phyloP scores from a whole-genome alignment of 371 early-diverging fungal genomes.

The Mortierella sp. region DNA sequence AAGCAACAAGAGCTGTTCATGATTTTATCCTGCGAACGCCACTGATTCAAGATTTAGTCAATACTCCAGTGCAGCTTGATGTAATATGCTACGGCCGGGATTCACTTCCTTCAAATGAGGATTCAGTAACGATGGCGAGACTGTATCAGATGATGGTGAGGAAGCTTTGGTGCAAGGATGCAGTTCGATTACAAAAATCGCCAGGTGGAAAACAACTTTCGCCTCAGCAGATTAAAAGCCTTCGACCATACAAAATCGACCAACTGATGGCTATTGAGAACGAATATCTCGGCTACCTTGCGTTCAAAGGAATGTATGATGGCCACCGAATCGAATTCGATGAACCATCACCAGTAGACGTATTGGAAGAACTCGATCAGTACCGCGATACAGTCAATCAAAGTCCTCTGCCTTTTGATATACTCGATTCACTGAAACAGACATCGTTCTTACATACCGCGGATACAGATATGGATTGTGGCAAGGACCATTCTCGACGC shows the following conservation, averaged over 20 bases:
- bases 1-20: slow-evolving; percentile 9
- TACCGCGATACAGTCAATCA: neutral
- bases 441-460: neutral
- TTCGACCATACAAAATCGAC: neutral
- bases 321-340: neutral
- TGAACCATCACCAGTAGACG: neutral
- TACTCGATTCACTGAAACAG: neutral
- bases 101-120: slow-evolving; percentile 4
- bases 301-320: neutral
- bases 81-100: slow-evolving; percentile 33
- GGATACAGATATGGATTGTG: neutral
- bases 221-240: too few relatives aligned
- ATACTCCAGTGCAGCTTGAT: slow-evolving; percentile 31
- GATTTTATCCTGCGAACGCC: slow-evolving; percentile 27
- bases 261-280: neutral
- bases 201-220: too few relatives aligned
- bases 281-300: neutral
- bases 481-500: neutral
- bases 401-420: too few relatives aligned
- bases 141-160: slow-evolving; percentile 22
- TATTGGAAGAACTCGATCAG: neutral
- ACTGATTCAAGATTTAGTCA: slow-evolving; percentile 20
- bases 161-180: slow-evolving; percentile 7
- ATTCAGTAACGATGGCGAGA: slow-evolving; percentile 8
- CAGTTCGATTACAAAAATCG: too few relatives aligned